phyloP scores from a whole-genome alignment of 345 rosid genomes.

The Lumnitzera littorea region DNA sequence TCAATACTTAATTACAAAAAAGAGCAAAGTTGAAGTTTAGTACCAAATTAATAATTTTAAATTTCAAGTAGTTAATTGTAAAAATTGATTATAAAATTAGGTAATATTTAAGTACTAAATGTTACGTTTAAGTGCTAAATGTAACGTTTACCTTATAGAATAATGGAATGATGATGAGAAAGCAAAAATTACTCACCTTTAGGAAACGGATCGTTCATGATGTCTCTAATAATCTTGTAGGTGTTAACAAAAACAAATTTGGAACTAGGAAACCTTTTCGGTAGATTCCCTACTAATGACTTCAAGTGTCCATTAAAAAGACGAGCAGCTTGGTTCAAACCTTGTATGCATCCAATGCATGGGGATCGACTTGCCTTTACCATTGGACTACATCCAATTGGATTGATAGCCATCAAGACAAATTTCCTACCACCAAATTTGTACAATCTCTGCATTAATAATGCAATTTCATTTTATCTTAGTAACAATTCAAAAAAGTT shows the following conservation, averaged over 20 bases:
- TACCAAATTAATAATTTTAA: too few relatives aligned
- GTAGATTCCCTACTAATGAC: constrained; percentile 12
- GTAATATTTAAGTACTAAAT: too few relatives aligned
- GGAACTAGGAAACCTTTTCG: constrained; percentile 20
- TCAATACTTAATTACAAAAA: too few relatives aligned
- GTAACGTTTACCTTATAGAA: not conserved
- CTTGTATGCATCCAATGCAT: constrained; percentile 14
- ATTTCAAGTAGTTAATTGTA: too few relatives aligned
- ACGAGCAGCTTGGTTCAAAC: constrained; percentile 36
- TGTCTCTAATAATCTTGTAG: constrained; percentile 38
- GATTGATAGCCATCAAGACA: constrained; percentile 42
- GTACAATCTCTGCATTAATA: constrained; percentile 33
- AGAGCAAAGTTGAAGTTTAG: too few relatives aligned
- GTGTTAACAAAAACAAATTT: constrained; percentile 34
- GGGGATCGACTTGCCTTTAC: constrained; percentile 6
- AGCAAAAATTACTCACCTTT: constrained; percentile 18
- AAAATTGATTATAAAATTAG: too few relatives aligned
- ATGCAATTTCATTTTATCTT: not conserved
- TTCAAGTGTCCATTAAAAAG: constrained; percentile 37
- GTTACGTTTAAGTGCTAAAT: too few relatives aligned
- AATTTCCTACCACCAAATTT: constrained; percentile 49
- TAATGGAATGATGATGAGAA: not conserved
- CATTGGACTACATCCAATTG: constrained; percentile 42
- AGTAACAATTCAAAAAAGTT: not conserved
- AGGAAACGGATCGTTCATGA: constrained; percentile 24